Evolutionary conservation across 257 asterid species (phyloP), one percentile per base, ranked within the genome.

Genomic region (Linderniella brevidens): DNA sequence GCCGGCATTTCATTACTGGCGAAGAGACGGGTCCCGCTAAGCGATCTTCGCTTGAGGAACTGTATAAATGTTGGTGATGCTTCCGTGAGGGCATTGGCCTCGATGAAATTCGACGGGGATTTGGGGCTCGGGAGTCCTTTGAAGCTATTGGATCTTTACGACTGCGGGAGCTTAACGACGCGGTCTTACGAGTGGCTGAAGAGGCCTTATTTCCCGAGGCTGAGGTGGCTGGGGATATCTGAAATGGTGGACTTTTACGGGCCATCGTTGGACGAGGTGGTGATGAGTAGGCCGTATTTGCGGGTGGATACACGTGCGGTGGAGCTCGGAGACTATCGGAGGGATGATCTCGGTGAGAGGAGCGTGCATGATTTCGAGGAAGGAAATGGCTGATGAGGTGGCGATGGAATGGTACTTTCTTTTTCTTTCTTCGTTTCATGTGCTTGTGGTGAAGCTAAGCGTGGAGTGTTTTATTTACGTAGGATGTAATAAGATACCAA

Each of bases 61-160:
- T 90, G 98, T 45, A 96, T 93, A n/a, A 68, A 74, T 16, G 75
- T 90, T 35, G 90, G 98, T 1, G 94, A 90, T 56, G 68, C 80
- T 36, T 76, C 98, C 14, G 72, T 90, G n/a, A 79, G 78, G 68
- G 93, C 87, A 17, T 51, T 90, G 52, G 98, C 94, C 19, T 85
- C 96, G 0, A 85, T 90, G 94, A 70, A 69, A 65, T 61, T 84
- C 13, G 78, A 76, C 7, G 85, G 72, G 55, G 61, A 60, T 5
- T 65, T 70, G 37, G 72, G 85, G 82, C 69, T 70, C 8, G 90
- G 96, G 4, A 84, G 94, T 62, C 75, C 73, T 47, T 68, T 90
- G 54, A 63, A 64, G 56, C 49, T 85, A 62, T 66, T 90, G 76
- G 98, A 90, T 71, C 56, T 90, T 17, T 85, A 72, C 63, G 76